Percentiles rank a stretch among this genome's conserved stretches.
Conservation (phyloP, 768 basidiomycete species). For the Lactifluus hygrophoroides region DNA sequence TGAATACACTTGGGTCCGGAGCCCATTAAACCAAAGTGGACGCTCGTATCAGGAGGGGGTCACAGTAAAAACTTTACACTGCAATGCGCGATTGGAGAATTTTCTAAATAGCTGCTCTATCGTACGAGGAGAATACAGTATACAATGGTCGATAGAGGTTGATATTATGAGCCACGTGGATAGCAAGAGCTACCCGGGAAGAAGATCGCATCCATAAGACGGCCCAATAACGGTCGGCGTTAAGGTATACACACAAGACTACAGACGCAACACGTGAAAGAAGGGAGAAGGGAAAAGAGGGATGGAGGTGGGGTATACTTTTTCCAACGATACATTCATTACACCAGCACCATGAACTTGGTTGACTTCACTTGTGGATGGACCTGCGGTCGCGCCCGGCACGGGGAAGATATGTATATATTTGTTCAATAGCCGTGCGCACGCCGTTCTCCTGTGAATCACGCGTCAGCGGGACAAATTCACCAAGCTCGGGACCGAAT, state of each 20-base stretch:
- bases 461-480: background rate
- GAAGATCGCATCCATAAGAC: background rate
- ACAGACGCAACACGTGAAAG: background rate
- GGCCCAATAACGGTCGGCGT: background rate
- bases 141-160: background rate
- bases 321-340: background rate
- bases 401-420: slow-evolving; percentile 44
- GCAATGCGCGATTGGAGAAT: background rate
- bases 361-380: background rate
- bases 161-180: background rate
- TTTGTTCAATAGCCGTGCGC: slow-evolving; percentile 44
- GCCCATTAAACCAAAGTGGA: too few species aligned
- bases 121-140: background rate
- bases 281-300: too few species aligned
- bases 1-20: too few species aligned
- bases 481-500: too few species aligned
- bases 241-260: background rate
- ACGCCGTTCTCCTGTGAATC: slow-evolving; percentile 47
- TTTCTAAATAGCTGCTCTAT: background rate
- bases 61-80: too few species aligned
- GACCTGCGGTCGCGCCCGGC: slow-evolving; percentile 26
- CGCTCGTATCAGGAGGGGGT: too few species aligned
- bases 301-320: background rate
- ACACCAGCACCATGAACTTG: background rate
- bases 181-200: background rate